Evolutionary conservation across 169 alveolate genomes (phyloP).

Genomic region (Cryptosporidium meleagridis): DNA sequence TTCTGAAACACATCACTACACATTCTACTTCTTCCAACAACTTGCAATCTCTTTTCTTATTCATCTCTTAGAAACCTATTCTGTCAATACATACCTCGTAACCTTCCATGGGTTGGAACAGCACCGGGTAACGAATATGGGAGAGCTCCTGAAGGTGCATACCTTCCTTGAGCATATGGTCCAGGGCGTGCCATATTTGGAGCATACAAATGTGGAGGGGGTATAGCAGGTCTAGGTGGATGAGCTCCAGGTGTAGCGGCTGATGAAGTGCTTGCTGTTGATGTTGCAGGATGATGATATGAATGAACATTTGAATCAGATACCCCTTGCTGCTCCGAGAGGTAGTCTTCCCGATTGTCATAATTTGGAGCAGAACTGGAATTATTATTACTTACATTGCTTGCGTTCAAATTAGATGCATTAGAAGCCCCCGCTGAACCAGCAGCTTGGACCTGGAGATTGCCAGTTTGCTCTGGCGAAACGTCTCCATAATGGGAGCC

Average conservation of each 20-base stretch:
- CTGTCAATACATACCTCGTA: constrained; percentile 45
- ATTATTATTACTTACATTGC: constrained; percentile 1
- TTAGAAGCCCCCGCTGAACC: neutral
- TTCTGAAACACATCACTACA: constrained; percentile 14
- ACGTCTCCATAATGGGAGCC: constrained; percentile 37
- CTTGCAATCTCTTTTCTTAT: neutral
- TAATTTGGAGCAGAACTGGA: neutral
- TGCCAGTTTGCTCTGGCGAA: constrained; percentile 13
- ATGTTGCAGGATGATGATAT: constrained; percentile 37
- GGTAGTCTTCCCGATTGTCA: constrained; percentile 2
- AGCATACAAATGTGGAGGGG: constrained; percentile 13
- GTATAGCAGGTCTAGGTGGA: constrained; percentile 21
- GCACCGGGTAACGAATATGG: constrained; percentile 67
- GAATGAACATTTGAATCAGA: constrained; percentile 23
- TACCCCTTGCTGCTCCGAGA: constrained; percentile 9
- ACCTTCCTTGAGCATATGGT: constrained; percentile 68
- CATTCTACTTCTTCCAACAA: neutral
- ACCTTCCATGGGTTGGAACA: constrained; percentile 69
- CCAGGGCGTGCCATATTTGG: constrained; percentile 55
- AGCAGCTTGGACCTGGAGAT: constrained; percentile 2
- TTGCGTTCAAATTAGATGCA: neutral
- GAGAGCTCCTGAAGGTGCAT: constrained; percentile 71
- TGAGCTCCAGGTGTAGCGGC: constrained; percentile 3
- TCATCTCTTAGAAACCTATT: neutral
- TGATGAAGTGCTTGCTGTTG: neutral